A percentile compares a stretch with the other conserved stretches of the same genome.
phyloP scores from a whole-genome alignment of 345 rosid genomes.

The Ricinus communis region DNA sequence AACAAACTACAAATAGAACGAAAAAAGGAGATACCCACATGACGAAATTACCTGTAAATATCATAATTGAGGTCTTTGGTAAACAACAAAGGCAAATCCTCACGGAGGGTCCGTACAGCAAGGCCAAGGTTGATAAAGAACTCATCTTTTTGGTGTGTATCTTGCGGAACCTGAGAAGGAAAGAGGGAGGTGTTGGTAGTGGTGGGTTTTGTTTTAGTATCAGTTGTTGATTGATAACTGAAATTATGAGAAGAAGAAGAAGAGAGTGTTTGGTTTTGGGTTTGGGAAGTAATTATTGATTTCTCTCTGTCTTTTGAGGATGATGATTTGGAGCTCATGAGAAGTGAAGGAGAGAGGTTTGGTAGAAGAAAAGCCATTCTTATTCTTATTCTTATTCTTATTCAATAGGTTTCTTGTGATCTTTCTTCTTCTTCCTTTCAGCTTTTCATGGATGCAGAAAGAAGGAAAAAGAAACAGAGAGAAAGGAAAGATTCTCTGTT shows the following conservation, averaged over 20 bases:
- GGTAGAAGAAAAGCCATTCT: conserved; percentile 77
- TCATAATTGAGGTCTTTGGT: conserved; percentile 75
- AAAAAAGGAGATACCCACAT: conserved; percentile 25
- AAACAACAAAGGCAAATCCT: conserved; percentile 78
- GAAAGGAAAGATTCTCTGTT: neutral
- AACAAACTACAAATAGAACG: conserved; percentile 6
- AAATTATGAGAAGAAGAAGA: conserved; percentile 9
- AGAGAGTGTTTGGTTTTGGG: conserved; percentile 9
- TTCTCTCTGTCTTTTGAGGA: conserved; percentile 36
- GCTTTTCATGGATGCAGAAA: conserved; percentile 36
- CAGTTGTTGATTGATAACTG: conserved; percentile 11
- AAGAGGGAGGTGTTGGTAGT: conserved; percentile 16
- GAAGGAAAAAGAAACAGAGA: neutral
- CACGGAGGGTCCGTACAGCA: conserved; percentile 84
- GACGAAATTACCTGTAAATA: conserved; percentile 66
- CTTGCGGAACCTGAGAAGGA: conserved; percentile 38
- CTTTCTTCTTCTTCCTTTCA: neutral
- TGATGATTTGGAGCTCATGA: conserved; percentile 47
- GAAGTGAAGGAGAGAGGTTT: conserved; percentile 61
- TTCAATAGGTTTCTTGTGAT: too few relatives aligned
- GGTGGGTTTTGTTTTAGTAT: conserved; percentile 7
- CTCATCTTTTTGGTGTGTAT: conserved; percentile 51
- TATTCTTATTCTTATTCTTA: neutral
- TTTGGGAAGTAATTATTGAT: conserved; percentile 22
- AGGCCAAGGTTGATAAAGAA: conserved; percentile 78